Evolutionary conservation across 305 asterid genomes (phyloP).

Genomic region (Fraxinus angustifolia): DNA sequence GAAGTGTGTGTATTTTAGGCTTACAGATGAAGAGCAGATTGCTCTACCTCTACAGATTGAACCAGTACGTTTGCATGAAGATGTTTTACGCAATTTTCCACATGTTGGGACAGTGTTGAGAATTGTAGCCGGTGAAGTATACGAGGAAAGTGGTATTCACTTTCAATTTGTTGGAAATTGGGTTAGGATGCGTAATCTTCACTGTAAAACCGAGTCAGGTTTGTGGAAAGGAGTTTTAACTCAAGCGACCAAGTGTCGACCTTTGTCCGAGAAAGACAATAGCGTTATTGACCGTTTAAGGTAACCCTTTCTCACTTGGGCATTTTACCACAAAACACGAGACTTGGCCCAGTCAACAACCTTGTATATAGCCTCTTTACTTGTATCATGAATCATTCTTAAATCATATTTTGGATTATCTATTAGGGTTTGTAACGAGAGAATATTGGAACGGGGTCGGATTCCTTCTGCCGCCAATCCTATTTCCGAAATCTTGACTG

Average conservation of each 20-base stretch:
- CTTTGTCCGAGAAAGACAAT: constrained; percentile 12
- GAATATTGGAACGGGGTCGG: constrained; percentile 9
- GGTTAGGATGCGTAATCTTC: constrained; percentile 28
- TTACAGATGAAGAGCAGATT: constrained; percentile 10
- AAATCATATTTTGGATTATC: constrained; percentile 2
- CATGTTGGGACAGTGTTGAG: constrained; percentile 26
- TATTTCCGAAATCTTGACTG: background rate
- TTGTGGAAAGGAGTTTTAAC: constrained; percentile 27
- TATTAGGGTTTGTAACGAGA: constrained; percentile 1
- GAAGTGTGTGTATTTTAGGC: background rate
- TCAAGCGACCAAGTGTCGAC: constrained; percentile 20
- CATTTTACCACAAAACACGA: background rate
- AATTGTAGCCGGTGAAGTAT: constrained; percentile 14
- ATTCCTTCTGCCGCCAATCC: background rate
- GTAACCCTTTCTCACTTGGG: background rate
- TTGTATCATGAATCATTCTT: background rate
- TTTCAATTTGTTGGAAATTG: constrained; percentile 19
- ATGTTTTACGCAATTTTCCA: constrained; percentile 21
- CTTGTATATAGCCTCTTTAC: background rate
- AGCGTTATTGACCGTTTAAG: constrained; percentile 9
- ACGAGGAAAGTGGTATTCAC: constrained; percentile 18
- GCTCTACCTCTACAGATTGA: constrained; percentile 16
- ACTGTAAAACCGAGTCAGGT: constrained; percentile 18
- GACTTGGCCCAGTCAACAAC: background rate
- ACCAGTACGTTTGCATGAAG: constrained; percentile 6